A percentile compares a stretch with the other conserved stretches of the same genome.
Evolutionary conservation across 1,284 basidiomycete genomes (phyloP).

Genomic region (Phlebopus sp.): DNA sequence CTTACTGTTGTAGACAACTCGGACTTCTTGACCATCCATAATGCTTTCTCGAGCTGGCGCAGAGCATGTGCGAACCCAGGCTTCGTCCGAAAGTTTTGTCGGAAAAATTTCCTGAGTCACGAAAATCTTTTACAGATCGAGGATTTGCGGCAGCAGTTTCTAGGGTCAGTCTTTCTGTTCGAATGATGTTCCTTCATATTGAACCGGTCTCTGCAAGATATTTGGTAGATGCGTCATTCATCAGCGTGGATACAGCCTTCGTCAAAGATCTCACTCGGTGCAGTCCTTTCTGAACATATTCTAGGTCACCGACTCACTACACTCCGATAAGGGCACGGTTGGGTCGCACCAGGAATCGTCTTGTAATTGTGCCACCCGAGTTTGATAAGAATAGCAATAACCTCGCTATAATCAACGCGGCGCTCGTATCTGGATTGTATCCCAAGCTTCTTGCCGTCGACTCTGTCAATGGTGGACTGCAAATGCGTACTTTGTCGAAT

Average conservation of each 20-base stretch:
- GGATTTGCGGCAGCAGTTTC: conserved; percentile 92
- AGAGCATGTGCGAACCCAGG: conserved; percentile 66
- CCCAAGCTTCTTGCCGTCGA: conserved; percentile 88
- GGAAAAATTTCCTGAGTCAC: conserved; percentile 82
- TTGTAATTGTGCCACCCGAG: conserved; percentile 73
- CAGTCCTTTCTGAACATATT: conserved; percentile 2
- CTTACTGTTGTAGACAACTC: conserved; percentile 68
- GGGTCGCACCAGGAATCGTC: conserved; percentile 69
- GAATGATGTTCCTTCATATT: not conserved
- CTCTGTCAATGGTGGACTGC: conserved; percentile 44
- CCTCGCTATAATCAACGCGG: conserved; percentile 72
- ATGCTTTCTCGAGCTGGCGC: conserved; percentile 89
- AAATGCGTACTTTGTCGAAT: conserved; percentile 85
- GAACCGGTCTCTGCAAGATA: conserved; percentile 45
- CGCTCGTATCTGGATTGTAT: conserved; percentile 85
- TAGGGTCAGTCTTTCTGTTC: conserved; percentile 50
- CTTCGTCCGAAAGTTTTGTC: conserved; percentile 76
- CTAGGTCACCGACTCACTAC: conserved; percentile 1
- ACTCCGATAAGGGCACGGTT: conserved; percentile 61
- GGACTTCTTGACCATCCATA: conserved; percentile 94
- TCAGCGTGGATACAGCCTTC: conserved; percentile 66
- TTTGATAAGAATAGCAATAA: conserved; percentile 71
- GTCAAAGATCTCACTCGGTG: conserved; percentile 74
- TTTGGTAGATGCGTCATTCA: conserved; percentile 86
- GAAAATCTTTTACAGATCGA: conserved; percentile 96